Conservation (phyloP, 2,329 filamentous ascomycete genomes). For the Penicillium glabrum region DNA sequence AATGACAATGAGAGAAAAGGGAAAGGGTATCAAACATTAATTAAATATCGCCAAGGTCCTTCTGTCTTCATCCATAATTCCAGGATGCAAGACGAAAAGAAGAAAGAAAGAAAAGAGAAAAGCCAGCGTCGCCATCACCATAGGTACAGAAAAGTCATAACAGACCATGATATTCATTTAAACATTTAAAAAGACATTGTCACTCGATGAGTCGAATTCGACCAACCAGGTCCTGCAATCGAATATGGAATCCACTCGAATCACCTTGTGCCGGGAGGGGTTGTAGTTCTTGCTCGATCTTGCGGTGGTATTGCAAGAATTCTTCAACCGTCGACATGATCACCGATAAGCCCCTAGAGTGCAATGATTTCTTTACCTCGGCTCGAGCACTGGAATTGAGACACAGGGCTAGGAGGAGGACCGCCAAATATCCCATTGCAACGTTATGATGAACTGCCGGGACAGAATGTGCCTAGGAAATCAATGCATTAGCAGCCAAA, state of each 20-base stretch:
- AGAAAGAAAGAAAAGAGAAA: not conserved
- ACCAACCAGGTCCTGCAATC: slow-evolving; percentile 54
- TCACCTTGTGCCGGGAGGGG: slow-evolving; percentile 48
- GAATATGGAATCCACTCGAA: slow-evolving; percentile 53
- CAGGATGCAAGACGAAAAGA: not conserved
- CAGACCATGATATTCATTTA: not conserved
- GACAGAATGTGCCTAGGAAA: slow-evolving; percentile 51
- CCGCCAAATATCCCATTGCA: slow-evolving; percentile 79
- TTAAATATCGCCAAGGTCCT: not conserved
- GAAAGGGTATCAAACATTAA: not conserved
- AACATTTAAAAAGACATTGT: not conserved
- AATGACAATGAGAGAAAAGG: not conserved
- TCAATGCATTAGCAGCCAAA: not conserved
- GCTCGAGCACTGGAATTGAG: slow-evolving; percentile 51
- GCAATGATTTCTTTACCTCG: slow-evolving; percentile 45
- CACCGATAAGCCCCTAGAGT: slow-evolving; percentile 47
- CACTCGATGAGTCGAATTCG: slow-evolving; percentile 36
- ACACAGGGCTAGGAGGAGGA: slow-evolving; percentile 79
- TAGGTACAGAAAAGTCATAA: not conserved
- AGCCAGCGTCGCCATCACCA: not conserved
- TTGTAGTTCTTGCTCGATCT: slow-evolving; percentile 53
- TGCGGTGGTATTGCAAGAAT: slow-evolving; percentile 61
- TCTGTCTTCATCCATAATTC: not conserved
- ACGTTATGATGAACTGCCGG: slow-evolving; percentile 78
- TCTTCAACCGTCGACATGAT: slow-evolving; percentile 61